Evolutionary conservation across 805 yeast species (phyloP).

Genomic region (Hanseniaspora singularis): DNA sequence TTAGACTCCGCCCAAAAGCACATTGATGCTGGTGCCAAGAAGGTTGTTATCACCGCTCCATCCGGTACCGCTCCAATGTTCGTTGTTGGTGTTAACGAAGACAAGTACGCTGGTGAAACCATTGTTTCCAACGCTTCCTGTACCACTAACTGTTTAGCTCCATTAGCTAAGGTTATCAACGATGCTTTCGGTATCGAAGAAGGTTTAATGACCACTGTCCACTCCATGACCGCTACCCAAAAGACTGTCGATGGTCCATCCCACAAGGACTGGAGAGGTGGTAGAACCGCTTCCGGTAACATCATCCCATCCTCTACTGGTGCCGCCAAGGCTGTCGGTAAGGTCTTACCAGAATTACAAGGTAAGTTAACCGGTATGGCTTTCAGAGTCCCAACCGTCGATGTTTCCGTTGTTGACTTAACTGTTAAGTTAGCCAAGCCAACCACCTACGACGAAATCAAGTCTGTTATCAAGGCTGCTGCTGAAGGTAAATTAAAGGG

Average conservation of each 20-base stretch:
- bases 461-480: slow-evolving; percentile 46
- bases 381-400: slow-evolving; percentile 62
- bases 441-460: slow-evolving; percentile 53
- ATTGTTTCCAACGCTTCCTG: slow-evolving; percentile 62
- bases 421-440: slow-evolving; percentile 50
- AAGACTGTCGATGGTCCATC: slow-evolving; percentile 69
- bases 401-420: slow-evolving; percentile 61
- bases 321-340: slow-evolving; percentile 69
- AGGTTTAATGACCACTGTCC: slow-evolving; percentile 67
- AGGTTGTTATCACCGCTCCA: slow-evolving; percentile 62
- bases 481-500: slow-evolving; percentile 51
- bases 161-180: slow-evolving; percentile 57
- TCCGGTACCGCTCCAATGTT: slow-evolving; percentile 63
- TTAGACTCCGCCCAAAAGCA: slow-evolving; percentile 56
- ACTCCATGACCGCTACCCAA: slow-evolving; percentile 61
- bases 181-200: slow-evolving; percentile 57
- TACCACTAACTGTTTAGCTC: slow-evolving; percentile 66
- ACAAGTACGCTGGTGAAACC: slow-evolving; percentile 44
- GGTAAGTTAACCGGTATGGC: slow-evolving; percentile 68
- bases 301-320: slow-evolving; percentile 66
- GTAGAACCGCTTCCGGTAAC: slow-evolving; percentile 66
- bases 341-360: slow-evolving; percentile 57
- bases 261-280: slow-evolving; percentile 74
- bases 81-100: slow-evolving; percentile 59
- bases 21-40: slow-evolving; percentile 62